phyloP scores from a whole-genome alignment of 768 basidiomycete genomes.

The Lentinula sp. region DNA sequence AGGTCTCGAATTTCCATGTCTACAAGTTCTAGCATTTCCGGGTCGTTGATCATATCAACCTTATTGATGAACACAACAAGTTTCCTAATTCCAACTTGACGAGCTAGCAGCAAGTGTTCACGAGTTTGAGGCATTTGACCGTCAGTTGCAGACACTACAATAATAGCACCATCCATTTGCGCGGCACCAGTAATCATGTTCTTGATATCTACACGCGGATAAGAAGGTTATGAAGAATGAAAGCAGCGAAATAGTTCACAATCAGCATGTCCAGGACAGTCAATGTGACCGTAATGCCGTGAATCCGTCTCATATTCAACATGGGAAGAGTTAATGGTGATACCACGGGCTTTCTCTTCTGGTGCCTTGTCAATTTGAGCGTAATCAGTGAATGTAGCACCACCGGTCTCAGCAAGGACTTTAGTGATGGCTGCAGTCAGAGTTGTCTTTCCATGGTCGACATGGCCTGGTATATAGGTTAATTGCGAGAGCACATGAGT shows the following conservation, averaged over 20 bases:
- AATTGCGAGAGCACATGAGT: not conserved
- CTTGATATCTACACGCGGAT: conserved; percentile 63
- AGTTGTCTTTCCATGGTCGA: conserved; percentile 98
- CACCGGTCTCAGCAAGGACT: conserved; percentile 72
- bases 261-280: conserved; percentile 95
- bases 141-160: conserved; percentile 96
- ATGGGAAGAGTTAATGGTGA: conserved; percentile 98
- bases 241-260: conserved; percentile 42
- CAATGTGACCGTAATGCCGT: conserved; percentile 96
- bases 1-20: conserved; percentile 99
- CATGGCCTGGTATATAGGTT: conserved; percentile 55
- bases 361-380: conserved; percentile 98
- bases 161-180: conserved; percentile 95
- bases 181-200: conserved; percentile 99
- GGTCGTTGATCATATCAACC: conserved; percentile 92
- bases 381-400: conserved; percentile 91
- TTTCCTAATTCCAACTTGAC: conserved; percentile 96
- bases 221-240: conserved; percentile 1
- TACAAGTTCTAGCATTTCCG: conserved; percentile 98
- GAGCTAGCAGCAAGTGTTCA: conserved; percentile 95
- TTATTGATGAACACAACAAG: conserved; percentile 99
- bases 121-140: conserved; percentile 99
- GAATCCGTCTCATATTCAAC: conserved; percentile 93
- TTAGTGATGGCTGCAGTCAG: conserved; percentile 95
- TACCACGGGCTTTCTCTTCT: conserved; percentile 98